Conservation (phyloP, 208 protist genomes). For the Leishmania mexicana region DNA sequence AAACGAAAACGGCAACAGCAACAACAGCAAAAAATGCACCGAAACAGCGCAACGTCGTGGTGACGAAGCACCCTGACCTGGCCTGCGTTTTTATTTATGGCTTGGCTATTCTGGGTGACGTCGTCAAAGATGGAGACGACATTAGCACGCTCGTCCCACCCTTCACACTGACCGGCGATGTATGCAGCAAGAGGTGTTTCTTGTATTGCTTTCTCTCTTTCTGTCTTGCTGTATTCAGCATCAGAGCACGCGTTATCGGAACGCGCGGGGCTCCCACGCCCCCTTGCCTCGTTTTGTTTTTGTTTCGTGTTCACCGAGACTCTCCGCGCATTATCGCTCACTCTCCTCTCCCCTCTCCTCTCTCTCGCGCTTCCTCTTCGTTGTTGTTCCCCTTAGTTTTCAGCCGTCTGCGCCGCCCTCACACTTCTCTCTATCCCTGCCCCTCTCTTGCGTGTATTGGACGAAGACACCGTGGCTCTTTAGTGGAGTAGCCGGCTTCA, state of each 20-base stretch:
- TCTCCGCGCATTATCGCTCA: background rate
- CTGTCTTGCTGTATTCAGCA: background rate
- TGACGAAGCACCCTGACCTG: background rate
- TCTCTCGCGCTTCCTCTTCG: background rate
- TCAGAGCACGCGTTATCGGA: background rate
- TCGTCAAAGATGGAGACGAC: background rate
- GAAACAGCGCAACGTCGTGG: background rate
- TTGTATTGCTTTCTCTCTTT: background rate
- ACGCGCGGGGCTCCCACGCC: background rate
- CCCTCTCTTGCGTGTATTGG: background rate
- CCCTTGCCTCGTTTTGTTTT: background rate
- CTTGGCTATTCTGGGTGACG: background rate
- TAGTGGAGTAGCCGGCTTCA: background rate
- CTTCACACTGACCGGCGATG: background rate
- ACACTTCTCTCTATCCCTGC: conserved; percentile 4
- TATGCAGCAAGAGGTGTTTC: background rate
- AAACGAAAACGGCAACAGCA: background rate
- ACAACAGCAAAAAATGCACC: background rate
- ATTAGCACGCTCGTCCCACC: background rate
- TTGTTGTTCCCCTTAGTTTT: background rate
- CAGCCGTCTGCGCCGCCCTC: background rate
- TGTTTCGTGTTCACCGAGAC: background rate
- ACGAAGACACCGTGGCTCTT: background rate
- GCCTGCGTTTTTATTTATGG: background rate
- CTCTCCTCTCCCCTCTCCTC: background rate